Percentiles rank a stretch among this genome's conserved stretches.
These are phyloP conservation scores for Nitzschia putrida DNA, from an alignment of 108 stramenopile genomes.

Conservation along the genomic window DNA sequence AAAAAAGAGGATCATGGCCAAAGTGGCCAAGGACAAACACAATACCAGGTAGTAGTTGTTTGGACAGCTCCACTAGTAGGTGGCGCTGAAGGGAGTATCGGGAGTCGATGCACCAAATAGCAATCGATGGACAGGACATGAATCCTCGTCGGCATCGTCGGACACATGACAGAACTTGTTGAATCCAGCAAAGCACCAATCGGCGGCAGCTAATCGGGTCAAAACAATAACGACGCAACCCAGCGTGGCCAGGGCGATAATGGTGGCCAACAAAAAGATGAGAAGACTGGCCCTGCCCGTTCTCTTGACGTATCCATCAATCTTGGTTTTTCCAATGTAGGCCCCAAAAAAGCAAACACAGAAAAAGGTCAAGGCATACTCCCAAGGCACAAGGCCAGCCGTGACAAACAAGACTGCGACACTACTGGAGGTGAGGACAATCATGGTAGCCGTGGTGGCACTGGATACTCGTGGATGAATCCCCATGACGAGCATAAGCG, in stretches of 20 bases:
- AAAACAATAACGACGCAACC: conserved; percentile 66
- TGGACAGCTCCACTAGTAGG: not conserved
- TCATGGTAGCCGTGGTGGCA: conserved; percentile 74
- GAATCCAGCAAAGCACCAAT: conserved; percentile 69
- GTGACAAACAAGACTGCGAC: conserved; percentile 71
- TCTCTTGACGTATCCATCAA: conserved; percentile 67
- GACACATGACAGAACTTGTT: conserved; percentile 54
- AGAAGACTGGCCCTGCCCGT: conserved; percentile 60
- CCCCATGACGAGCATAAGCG: conserved; percentile 73
- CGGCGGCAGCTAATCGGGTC: conserved; percentile 29
- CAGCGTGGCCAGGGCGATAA: conserved; percentile 64
- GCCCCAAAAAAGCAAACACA: conserved; percentile 61
- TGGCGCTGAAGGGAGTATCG: not conserved
- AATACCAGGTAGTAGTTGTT: too few relatives aligned
- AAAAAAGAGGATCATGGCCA: too few relatives aligned
- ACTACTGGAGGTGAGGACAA: conserved; percentile 71
- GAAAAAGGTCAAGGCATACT: conserved; percentile 70
- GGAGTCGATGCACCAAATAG: conserved; percentile 8
- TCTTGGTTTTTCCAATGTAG: conserved; percentile 60
- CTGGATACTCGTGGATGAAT: conserved; percentile 68
- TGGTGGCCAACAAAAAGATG: conserved; percentile 57
- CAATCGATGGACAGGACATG: conserved; percentile 12
- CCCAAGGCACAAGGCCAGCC: conserved; percentile 61
- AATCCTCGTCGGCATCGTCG: conserved; percentile 15
- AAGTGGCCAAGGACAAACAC: too few relatives aligned